These are phyloP conservation scores for Sarcomyxa edulis DNA, from an alignment of 768 basidiomycete genomes.

Conservation along the genomic window DNA sequence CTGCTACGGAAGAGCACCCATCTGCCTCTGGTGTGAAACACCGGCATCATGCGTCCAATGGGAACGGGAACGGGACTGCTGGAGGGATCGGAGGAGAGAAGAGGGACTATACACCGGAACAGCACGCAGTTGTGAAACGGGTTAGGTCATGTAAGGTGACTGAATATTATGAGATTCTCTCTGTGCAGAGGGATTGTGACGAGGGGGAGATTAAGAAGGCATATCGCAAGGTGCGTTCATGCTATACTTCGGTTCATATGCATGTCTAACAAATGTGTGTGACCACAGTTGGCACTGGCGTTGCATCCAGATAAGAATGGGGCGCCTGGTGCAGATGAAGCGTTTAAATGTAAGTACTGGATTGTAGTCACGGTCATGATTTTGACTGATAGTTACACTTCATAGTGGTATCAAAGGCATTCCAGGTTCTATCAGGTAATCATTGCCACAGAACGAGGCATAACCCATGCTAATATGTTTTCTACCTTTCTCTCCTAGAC, in stretches of 20 bases:
- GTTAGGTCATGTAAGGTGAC: slow-evolving; percentile 83
- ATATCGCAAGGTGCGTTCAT: slow-evolving; percentile 77
- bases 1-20: slow-evolving; percentile 63
- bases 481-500: slow-evolving; percentile 37
- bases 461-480: slow-evolving; percentile 1
- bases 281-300: slow-evolving; percentile 71
- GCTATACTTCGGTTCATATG: neutral
- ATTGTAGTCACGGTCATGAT: slow-evolving; percentile 6
- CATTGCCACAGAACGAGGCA: too few species aligned
- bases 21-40: slow-evolving; percentile 71
- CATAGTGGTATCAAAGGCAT: slow-evolving; percentile 95
- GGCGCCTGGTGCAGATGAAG: slow-evolving; percentile 97
- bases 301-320: slow-evolving; percentile 93
- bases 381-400: too few species aligned
- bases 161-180: slow-evolving; percentile 91
- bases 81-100: slow-evolving; percentile 67
- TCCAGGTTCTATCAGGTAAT: slow-evolving; percentile 85
- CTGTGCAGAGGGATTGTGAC: slow-evolving; percentile 73
- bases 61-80: slow-evolving; percentile 41
- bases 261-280: slow-evolving; percentile 6
- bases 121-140: slow-evolving; percentile 76
- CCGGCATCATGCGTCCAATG: slow-evolving; percentile 35
- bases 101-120: slow-evolving; percentile 84
- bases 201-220: slow-evolving; percentile 89
- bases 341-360: slow-evolving; percentile 80